phyloP scores from a whole-genome alignment of 192 early-diverging fungal species.

The Powellomyces hirtus region DNA sequence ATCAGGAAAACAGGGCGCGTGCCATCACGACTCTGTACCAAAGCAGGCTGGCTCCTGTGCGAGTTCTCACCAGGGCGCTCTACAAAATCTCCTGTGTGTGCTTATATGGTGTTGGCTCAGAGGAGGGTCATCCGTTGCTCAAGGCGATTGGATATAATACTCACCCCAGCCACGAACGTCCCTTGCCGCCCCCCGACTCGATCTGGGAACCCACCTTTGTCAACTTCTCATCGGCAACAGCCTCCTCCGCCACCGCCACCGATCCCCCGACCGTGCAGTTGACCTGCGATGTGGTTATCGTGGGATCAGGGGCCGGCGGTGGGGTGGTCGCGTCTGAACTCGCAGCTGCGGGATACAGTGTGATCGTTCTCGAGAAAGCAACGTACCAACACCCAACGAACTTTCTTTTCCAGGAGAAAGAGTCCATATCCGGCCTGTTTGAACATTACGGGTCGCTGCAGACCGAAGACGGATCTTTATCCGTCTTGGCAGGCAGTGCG shows the following conservation, averaged over 20 bases:
- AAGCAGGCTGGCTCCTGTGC: slow-evolving; percentile 17
- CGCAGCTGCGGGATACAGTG: slow-evolving; percentile 59
- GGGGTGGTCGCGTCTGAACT: slow-evolving; percentile 67
- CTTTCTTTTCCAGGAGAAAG: slow-evolving; percentile 47
- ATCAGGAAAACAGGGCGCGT: slow-evolving; percentile 22
- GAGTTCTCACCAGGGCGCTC: slow-evolving; percentile 33
- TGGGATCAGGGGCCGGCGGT: slow-evolving; percentile 70
- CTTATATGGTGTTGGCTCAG: slow-evolving; percentile 21
- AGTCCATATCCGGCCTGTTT: slow-evolving; percentile 52
- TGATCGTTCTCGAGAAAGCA: slow-evolving; percentile 75
- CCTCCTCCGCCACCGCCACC: slow-evolving; percentile 15
- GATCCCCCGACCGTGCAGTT: slow-evolving; percentile 1
- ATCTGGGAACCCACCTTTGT: slow-evolving; percentile 59
- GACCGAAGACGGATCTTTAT: slow-evolving; percentile 53
- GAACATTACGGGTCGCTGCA: slow-evolving; percentile 52
- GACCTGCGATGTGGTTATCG: slow-evolving; percentile 62
- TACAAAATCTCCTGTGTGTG: slow-evolving; percentile 11
- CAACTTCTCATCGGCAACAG: slow-evolving; percentile 32
- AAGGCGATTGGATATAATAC: slow-evolving; percentile 55
- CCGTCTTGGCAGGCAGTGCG: slow-evolving; percentile 58
- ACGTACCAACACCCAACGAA: slow-evolving; percentile 55
- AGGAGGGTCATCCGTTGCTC: slow-evolving; percentile 25
- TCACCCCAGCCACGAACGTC: slow-evolving; percentile 39
- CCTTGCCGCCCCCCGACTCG: slow-evolving; percentile 31
- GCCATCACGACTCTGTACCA: slow-evolving; percentile 32